Evolutionary conservation across 2,329 filamentous ascomycete species (phyloP).

Genomic region (Aspergillus jensenii): DNA sequence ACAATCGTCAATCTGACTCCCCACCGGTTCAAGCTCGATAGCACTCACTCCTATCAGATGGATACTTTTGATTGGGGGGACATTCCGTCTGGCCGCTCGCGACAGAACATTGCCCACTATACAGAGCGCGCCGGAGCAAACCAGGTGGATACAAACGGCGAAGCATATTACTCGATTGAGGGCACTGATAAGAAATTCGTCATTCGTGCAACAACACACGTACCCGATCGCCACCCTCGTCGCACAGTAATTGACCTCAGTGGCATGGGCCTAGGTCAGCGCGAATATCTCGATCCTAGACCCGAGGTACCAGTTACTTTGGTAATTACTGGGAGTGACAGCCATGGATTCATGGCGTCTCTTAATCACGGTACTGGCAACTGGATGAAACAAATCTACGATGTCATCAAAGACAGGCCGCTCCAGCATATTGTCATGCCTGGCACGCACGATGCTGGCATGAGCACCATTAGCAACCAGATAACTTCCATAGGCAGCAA

Average conservation of each 20-base stretch:
- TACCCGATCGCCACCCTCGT: constrained; percentile 3
- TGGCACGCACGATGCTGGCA: constrained; percentile 10
- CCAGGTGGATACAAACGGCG: constrained; percentile 5
- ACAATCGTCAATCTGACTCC: constrained; percentile 11
- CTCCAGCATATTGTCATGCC: constrained; percentile 11
- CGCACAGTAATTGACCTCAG: constrained; percentile 11
- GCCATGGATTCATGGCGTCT: constrained; percentile 8
- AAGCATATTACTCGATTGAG: constrained; percentile 9
- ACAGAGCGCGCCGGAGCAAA: neutral
- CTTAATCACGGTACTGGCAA: constrained; percentile 2
- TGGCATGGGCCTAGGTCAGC: constrained; percentile 6
- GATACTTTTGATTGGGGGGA: constrained; percentile 10
- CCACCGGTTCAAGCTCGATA: constrained; percentile 7
- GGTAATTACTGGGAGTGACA: constrained; percentile 8
- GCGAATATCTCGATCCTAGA: constrained; percentile 8
- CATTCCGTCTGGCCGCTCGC: constrained; percentile 6
- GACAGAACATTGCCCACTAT: constrained; percentile 10
- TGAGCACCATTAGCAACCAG: constrained; percentile 12
- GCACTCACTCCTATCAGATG: constrained; percentile 11
- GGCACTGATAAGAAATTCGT: constrained; percentile 6
- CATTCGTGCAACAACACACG: constrained; percentile 11
- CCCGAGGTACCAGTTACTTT: constrained; percentile 8
- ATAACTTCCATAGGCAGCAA: constrained; percentile 8
- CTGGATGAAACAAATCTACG: constrained; percentile 11
- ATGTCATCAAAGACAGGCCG: constrained; percentile 7